Evolutionary conservation across 495 filamentous ascomycete genomes (phyloP), one percentile per base, ranked within the genome.

Genomic region (Lasiosphaeris hirsuta): DNA sequence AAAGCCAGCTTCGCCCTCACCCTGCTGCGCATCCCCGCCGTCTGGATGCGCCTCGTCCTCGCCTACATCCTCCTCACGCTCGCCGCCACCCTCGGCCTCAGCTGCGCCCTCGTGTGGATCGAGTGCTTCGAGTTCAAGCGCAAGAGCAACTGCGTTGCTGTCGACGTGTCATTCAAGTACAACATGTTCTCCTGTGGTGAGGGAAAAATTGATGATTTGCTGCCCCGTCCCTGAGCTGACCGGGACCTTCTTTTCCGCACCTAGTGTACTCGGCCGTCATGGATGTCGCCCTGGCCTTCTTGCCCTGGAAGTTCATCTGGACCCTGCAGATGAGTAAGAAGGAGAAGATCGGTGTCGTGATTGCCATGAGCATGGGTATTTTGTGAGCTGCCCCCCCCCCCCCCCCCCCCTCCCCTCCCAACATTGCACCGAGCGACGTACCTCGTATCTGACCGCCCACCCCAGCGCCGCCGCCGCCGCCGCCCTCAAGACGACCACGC

Each of bases 311-410:
- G 36, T 65, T 69, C 37, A 63, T 75, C 4, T 71, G 64, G 67
- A 57, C 45, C 7, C 55, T 70, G 13, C 57, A 69, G 45, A 69
- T 75, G 69, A 65, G 61, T 18, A 67, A 51, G 23, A 64, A 63
- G 30, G 72, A 73, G 58, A 69, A 64, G 55, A 51, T 72, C 18
- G 72, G 72, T 6, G 71, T 75, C 4, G 65, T 57, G 10, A 14
- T 71, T 6, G 70, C 69, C 2, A 74, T 75, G 72, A 73, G 67
- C 54, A 69, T 75, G 63, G 72, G 72, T 8, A 50, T 75, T 10
- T 71, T 76, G 73, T 75, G 54, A 48, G 74, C 63, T 1, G 18
- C 47, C 17, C 51, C 43, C 44, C 19, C n/a, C n/a, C n/a, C n/a
- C n/a, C n/a, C n/a, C n/a, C n/a, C n/a, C n/a, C n/a, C n/a, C n/a